Evolutionary conservation across 2,329 filamentous ascomycete genomes (phyloP).

Genomic region (Fonsecaea pedrosoi): DNA sequence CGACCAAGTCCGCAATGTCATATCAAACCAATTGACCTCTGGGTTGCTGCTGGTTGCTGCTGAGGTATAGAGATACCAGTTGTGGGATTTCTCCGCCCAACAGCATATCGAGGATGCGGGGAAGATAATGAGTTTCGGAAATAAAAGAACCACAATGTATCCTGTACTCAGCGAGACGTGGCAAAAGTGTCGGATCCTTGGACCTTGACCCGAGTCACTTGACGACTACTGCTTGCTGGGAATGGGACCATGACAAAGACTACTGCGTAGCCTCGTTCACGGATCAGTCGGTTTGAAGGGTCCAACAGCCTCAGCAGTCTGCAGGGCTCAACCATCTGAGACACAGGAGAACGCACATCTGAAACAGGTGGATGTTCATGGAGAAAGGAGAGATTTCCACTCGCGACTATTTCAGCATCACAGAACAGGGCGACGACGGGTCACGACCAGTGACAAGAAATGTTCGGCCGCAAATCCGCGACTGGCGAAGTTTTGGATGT

Average conservation of each 20-base stretch:
- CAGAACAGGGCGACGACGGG: neutral
- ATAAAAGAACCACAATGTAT: too few relatives aligned
- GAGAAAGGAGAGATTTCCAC: neutral
- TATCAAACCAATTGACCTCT: neutral
- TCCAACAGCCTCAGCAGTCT: neutral
- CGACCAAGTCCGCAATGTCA: neutral
- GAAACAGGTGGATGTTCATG: conserved; percentile 24
- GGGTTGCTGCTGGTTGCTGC: neutral
- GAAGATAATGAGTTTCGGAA: neutral
- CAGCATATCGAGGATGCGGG: neutral
- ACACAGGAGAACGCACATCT: conserved; percentile 24
- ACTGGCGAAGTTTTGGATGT: conserved; percentile 16
- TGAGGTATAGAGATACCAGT: neutral
- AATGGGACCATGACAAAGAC: neutral
- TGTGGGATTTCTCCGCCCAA: neutral
- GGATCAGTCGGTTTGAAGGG: neutral
- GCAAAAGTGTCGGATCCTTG: too few relatives aligned
- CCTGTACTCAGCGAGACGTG: too few relatives aligned
- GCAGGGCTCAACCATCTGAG: conserved; percentile 13
- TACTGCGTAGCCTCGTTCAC: conserved; percentile 2
- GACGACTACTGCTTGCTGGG: too few relatives aligned
- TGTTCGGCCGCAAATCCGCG: conserved; percentile 6
- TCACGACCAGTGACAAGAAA: neutral
- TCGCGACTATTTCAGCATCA: conserved; percentile 6
- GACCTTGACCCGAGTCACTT: too few relatives aligned